Base-by-base conservation (phyloP, 2,329 filamentous ascomycete species). In the Arthrobotrys pseudoclavata region DNA sequence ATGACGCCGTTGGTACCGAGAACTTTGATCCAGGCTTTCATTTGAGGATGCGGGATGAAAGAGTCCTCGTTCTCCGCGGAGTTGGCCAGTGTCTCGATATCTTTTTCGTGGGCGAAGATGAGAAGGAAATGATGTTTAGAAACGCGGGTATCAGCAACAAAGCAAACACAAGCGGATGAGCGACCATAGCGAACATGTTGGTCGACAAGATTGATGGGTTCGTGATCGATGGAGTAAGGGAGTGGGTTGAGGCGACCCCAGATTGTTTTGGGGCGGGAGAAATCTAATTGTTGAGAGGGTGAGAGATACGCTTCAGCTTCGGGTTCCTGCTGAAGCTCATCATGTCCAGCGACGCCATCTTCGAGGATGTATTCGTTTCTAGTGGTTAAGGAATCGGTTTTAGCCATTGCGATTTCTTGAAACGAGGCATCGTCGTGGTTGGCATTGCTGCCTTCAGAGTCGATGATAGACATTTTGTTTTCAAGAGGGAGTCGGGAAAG, bases 221-320 rank as follows among this genome's bases (percentile, higher is more conserved):
- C 64, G 9, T 76, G 60, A 1, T 75, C 18, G n/a, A 79, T 71
- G 2, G 80, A 80, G 18, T 70, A 71, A 6, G 72, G 63, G 12
- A 81, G 67, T n/a, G 80, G 79, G 29, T 80, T 67, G 7, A 81
- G 76, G 31, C 71, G 75, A 15, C 80, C 80, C 80, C 80, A 81
- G 15, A 79, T 72, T 15, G 76, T 53, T 13, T 70, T 79, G 2
- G 80, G 80, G 20, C 53, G 71, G n/a, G 74, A 61, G 5, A 52
- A 45, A 76, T 76, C 50, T 18, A 18, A 20, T 15, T 48, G 63
- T 15, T 71, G 61, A 6, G 50, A 47, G 9, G 67, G 45, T 9
- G 52, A 48, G 15, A 61, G 63, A n/a, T 55, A 26, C 26, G 45
- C 10, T 9, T 63, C n/a, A 37, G 24, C n/a, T 24, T 69, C 63